A percentile compares a stretch with the other conserved stretches of the same genome.
Conservation (phyloP, 805 yeast species). For the Danielia oregonensis region DNA sequence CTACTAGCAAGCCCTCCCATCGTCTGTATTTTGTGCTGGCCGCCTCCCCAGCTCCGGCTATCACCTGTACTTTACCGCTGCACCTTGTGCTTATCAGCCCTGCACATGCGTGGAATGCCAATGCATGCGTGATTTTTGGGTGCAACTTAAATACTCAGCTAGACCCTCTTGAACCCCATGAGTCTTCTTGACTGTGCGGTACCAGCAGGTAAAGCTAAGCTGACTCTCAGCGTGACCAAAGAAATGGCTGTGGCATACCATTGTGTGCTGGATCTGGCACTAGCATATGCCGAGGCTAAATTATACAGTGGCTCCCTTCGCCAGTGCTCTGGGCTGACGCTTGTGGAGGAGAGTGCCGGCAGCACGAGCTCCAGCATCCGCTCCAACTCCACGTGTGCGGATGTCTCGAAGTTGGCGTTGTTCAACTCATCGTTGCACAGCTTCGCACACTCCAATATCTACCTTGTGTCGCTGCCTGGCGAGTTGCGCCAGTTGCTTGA, state of each 20-base stretch:
- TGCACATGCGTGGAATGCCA: neutral
- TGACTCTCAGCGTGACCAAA: conserved; percentile 6
- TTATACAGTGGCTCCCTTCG: neutral
- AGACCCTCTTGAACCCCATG: too few relatives aligned
- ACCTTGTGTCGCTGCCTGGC: conserved; percentile 3
- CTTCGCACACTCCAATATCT: conserved; percentile 2
- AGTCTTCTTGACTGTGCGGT: neutral
- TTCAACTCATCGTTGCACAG: conserved; percentile 6
- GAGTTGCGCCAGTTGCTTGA: conserved; percentile 16
- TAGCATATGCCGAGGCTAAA: neutral
- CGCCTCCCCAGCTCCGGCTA: neutral
- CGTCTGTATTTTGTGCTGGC: too few relatives aligned
- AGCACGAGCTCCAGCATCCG: neutral
- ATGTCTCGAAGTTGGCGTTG: conserved; percentile 1
- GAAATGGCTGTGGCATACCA: conserved; percentile 4
- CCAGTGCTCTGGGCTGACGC: conserved; percentile 5
- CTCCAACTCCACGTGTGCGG: neutral
- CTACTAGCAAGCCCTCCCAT: too few relatives aligned
- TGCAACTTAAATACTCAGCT: neutral
- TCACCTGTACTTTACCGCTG: too few relatives aligned
- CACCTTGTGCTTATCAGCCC: neutral
- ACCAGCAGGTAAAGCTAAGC: neutral
- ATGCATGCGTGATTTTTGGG: conserved; percentile 1
- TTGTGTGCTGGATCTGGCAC: neutral
- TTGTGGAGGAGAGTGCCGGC: conserved; percentile 4